Conservation (phyloP, 495 filamentous ascomycete genomes). For the Darksidea phi region DNA sequence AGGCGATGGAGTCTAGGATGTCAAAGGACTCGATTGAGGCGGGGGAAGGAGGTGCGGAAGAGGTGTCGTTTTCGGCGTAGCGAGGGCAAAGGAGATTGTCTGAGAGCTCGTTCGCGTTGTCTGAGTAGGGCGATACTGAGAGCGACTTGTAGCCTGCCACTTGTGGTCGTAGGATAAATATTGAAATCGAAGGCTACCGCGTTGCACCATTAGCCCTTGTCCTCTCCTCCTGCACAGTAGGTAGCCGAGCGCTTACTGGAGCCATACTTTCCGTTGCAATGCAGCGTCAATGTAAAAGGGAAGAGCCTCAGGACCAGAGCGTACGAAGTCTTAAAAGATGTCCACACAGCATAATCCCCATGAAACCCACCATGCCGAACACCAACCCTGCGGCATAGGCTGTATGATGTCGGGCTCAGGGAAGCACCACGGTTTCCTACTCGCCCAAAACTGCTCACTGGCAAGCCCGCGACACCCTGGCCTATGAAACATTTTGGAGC, state of each 20-base stretch:
- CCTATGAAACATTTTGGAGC: slow-evolving; percentile 23
- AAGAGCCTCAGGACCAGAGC: background rate
- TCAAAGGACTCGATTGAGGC: slow-evolving; percentile 28
- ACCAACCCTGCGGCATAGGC: slow-evolving; percentile 3
- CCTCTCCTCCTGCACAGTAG: background rate
- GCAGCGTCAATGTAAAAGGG: background rate
- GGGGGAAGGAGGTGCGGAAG: slow-evolving; percentile 23
- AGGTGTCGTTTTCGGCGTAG: slow-evolving; percentile 23
- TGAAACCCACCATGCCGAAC: slow-evolving; percentile 13
- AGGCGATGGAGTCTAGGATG: slow-evolving; percentile 23
- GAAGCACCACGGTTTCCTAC: slow-evolving; percentile 17
- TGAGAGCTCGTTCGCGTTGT: slow-evolving; percentile 14
- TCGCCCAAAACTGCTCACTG: slow-evolving; percentile 7
- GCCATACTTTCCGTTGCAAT: slow-evolving; percentile 13
- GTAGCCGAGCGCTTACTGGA: slow-evolving; percentile 11
- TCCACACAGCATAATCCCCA: background rate
- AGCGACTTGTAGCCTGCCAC: background rate
- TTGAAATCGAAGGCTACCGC: no score
- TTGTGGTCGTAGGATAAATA: background rate
- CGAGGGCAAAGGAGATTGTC: slow-evolving; percentile 26
- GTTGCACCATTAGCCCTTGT: no score
- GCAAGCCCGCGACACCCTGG: background rate
- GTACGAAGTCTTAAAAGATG: background rate
- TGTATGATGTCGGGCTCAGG: slow-evolving; percentile 11
- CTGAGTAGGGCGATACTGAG: slow-evolving; percentile 19